phyloP scores from a whole-genome alignment of 495 filamentous ascomycete species.

The Xylaria telfairii region DNA sequence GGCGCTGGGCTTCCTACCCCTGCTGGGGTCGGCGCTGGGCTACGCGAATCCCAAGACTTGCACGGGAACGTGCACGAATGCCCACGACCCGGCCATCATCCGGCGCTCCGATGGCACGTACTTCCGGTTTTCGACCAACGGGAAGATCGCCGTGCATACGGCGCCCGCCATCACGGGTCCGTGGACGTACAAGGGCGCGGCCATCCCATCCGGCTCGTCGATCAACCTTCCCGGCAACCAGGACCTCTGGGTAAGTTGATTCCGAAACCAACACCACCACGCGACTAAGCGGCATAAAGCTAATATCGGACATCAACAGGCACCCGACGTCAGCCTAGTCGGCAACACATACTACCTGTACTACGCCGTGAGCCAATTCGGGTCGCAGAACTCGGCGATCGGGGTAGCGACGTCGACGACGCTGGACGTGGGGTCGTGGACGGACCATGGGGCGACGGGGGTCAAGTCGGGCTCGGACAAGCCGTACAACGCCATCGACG shows the following conservation, averaged over 20 bases:
- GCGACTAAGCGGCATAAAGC: not conserved
- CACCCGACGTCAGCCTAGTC: conserved; percentile 67
- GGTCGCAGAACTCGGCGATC: conserved; percentile 67
- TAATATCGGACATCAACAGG: conserved; percentile 46
- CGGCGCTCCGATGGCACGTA: conserved; percentile 70
- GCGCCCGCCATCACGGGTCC: conserved; percentile 65
- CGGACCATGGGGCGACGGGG: conserved; percentile 59
- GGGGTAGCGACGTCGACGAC: conserved; percentile 70
- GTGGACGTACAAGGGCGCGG: conserved; percentile 66
- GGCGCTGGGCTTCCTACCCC: conserved; percentile 20
- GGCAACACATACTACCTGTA: conserved; percentile 70
- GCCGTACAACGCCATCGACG: conserved; percentile 75
- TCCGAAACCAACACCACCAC: not conserved
- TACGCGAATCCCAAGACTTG: conserved; percentile 63
- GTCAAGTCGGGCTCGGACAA: conserved; percentile 52
- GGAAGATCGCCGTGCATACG: conserved; percentile 63
- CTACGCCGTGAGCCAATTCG: conserved; percentile 71
- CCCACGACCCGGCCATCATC: conserved; percentile 70
- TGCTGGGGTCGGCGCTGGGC: conserved; percentile 27
- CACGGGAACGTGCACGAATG: conserved; percentile 63
- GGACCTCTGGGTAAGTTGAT: conserved; percentile 64
- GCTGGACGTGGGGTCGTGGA: conserved; percentile 67
- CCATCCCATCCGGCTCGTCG: conserved; percentile 60
- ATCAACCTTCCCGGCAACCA: conserved; percentile 61
- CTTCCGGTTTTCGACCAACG: conserved; percentile 74